Evolutionary conservation across 169 alveolate genomes (phyloP).

Genomic region (Plasmodium vinckei): DNA sequence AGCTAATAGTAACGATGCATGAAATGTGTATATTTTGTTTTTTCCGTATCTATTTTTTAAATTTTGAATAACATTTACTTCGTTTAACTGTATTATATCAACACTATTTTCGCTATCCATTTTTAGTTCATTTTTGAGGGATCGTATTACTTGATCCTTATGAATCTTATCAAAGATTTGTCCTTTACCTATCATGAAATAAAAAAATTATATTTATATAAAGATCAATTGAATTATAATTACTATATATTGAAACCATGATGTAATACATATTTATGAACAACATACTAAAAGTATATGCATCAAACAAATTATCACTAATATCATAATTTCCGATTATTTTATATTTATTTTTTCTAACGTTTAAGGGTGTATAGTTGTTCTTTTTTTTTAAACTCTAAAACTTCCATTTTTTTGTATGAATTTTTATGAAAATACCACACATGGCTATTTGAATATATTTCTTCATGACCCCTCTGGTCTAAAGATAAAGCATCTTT

Average conservation of each 20-base stretch:
- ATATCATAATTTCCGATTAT: too few species aligned
- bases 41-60: slow-evolving; percentile 75
- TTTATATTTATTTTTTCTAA: slow-evolving; percentile 5
- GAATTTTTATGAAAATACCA: slow-evolving; percentile 56
- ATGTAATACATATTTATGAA: too few species aligned
- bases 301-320: too few species aligned
- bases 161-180: slow-evolving; percentile 33
- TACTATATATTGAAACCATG: too few species aligned
- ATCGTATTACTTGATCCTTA: slow-evolving; percentile 29
- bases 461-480: slow-evolving; percentile 10
- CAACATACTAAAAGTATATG: too few species aligned
- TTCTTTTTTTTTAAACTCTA: slow-evolving; percentile 16
- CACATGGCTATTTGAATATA: slow-evolving; percentile 45
- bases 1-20: slow-evolving; percentile 87
- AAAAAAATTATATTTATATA: not conserved
- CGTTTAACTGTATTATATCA: slow-evolving; percentile 49
- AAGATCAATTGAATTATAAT: too few species aligned
- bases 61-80: slow-evolving; percentile 43
- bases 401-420: slow-evolving; percentile 65
- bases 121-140: slow-evolving; percentile 31
- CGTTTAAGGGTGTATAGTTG: slow-evolving; percentile 39
- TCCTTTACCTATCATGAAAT: slow-evolving; percentile 38
- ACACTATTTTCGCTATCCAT: slow-evolving; percentile 47
- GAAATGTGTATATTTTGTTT: slow-evolving; percentile 84
- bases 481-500: not conserved